phyloP scores from a whole-genome alignment of 139 green algal genomes.

The Chlorella sp. region DNA sequence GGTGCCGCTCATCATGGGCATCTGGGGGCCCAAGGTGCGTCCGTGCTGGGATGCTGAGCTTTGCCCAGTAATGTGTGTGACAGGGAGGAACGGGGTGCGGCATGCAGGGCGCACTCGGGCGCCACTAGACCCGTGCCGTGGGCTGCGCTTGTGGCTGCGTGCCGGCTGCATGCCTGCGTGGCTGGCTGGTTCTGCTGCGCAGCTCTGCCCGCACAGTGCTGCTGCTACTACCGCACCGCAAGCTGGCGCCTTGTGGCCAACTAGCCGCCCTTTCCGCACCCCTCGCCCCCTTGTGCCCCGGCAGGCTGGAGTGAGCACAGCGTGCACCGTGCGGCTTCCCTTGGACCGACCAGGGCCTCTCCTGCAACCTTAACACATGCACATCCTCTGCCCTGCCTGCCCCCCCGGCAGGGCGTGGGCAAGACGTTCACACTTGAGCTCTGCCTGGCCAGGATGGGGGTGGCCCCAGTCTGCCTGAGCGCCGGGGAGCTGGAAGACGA shows the following conservation, averaged over 20 bases:
- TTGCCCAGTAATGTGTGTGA: background rate
- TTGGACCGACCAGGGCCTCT: background rate
- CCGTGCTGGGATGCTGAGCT: background rate
- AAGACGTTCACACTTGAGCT: constrained; percentile 75
- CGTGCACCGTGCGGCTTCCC: no score
- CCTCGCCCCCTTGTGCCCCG: no score
- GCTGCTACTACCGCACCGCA: background rate
- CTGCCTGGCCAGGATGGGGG: constrained; percentile 13
- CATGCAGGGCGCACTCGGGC: background rate
- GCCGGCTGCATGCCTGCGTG: no score
- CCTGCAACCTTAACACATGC: background rate
- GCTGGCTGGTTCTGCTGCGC: no score
- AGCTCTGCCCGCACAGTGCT: background rate
- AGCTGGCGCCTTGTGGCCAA: background rate
- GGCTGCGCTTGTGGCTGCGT: no score
- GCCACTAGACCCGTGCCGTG: no score
- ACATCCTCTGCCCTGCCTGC: background rate
- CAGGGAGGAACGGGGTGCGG: no score
- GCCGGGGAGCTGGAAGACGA: constrained; percentile 84
- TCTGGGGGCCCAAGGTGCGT: background rate
- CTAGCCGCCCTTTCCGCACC: background rate
- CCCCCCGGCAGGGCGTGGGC: constrained; percentile 54
- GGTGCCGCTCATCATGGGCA: constrained; percentile 60
- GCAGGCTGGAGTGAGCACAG: no score
- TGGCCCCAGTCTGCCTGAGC: constrained; percentile 32